Evolutionary conservation across 345 rosid genomes (phyloP).

Genomic region (Euphorbia peplus): DNA sequence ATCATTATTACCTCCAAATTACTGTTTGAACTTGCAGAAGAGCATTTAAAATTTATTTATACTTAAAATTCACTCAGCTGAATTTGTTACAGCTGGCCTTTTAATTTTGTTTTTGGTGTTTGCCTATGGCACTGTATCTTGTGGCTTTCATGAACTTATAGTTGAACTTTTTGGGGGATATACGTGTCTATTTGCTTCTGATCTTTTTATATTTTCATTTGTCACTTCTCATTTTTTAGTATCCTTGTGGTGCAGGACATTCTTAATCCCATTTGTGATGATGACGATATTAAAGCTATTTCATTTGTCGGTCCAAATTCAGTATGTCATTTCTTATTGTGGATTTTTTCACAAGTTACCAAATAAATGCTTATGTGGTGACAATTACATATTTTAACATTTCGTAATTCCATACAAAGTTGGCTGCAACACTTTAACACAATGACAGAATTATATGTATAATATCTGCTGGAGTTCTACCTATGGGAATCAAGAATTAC

Average conservation of each 20-base stretch:
- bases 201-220: not conserved
- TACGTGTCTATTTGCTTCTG: not conserved
- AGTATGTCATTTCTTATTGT: constrained; percentile 26
- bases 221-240: constrained; percentile 3
- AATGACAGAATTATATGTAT: not conserved
- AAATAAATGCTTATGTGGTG: not conserved
- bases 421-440: not conserved
- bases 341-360: not conserved
- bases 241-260: constrained; percentile 37
- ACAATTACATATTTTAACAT: not conserved
- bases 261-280: constrained; percentile 42
- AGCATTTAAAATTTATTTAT: not conserved
- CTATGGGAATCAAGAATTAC: not conserved
- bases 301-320: constrained; percentile 38
- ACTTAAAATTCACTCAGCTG: not conserved
- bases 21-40: not conserved
- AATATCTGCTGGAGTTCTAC: not conserved
- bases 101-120: not conserved
- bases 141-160: not conserved
- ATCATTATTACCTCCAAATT: not conserved
- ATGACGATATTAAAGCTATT: constrained; percentile 49
- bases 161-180: not conserved
- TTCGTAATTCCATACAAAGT: not conserved
- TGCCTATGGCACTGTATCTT: not conserved
- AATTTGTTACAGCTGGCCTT: not conserved